Evolutionary conservation across 192 early-diverging fungal genomes (phyloP), one percentile per base, ranked within the genome.

Genomic region (Oehlia diaphana): DNA sequence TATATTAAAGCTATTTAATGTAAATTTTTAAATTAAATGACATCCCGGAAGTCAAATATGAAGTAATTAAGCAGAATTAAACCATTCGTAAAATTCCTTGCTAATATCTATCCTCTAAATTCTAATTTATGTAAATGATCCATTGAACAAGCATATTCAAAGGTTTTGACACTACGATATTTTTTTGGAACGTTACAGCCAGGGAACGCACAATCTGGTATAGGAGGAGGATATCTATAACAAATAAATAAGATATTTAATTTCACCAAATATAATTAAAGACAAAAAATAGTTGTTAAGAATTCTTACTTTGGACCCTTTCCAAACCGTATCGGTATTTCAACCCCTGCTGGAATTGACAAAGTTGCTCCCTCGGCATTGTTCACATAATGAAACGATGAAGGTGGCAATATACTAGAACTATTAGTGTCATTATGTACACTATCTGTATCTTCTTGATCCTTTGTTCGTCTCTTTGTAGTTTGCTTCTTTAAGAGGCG

Each of bases 401-500:
- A 82, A 42, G 64, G 77, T 7, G 62, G 14, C 1, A 31, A 2
- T 39, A 19, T 26, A 23, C 76, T 39, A 35, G 72, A 49, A 68
- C 74, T 76, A 26, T 12, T 72, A 16, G 63, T 49, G 58, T 66
- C 76, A 13, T 76, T 79, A 39, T 83, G 83, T n/a, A 82, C 83
- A 47, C 83, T 82, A n/a, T 92, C 90, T 14, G 86, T 88, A 21
- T 88, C 86, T 23, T 92, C 92, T 67, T 88, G 88, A 67, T 88
- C 89, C 44, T 86, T 86, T 5, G 87, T 80, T 78, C 89, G 88
- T 78, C 85, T 90, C 79, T 93, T 94, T 9, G 90, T 89, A 10
- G 92, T 88, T 82, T 94, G 93, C 79, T 94, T 94, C 81, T 94
- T 94, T 50, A 94, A 84, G 14, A 94, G 82, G n/a, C 92, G 85